These are phyloP conservation scores for Penicillium occitanis DNA, from an alignment of 2,329 filamentous ascomycete species.

Conservation along the genomic window DNA sequence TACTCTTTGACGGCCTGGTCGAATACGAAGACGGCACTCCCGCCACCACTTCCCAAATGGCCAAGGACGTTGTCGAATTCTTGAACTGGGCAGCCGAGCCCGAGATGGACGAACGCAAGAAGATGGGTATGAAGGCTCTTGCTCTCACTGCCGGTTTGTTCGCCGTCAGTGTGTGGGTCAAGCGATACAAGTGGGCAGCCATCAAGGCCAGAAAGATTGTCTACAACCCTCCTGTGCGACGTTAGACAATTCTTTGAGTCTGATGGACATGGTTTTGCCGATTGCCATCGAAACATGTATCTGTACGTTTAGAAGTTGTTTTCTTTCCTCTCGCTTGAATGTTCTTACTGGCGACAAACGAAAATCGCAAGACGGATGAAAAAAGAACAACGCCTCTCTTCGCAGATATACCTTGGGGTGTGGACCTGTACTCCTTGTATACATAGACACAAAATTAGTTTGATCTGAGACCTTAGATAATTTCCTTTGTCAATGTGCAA, in stretches of 20 bases:
- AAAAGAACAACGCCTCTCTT: slow-evolving; percentile 35
- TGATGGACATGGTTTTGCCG: not conserved
- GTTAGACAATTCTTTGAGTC: slow-evolving; percentile 25
- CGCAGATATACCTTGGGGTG: slow-evolving; percentile 24
- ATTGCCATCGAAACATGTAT: slow-evolving; percentile 32
- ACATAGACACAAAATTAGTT: slow-evolving; percentile 22
- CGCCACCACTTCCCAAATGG: slow-evolving; percentile 96
- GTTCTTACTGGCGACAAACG: slow-evolving; percentile 30
- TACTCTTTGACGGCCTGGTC: slow-evolving; percentile 93
- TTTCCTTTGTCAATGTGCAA: slow-evolving; percentile 21
- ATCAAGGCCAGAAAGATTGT: slow-evolving; percentile 93
- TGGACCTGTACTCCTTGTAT: slow-evolving; percentile 33
- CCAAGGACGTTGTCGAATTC: slow-evolving; percentile 98
- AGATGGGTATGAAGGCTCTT: slow-evolving; percentile 98
- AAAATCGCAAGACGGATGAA: slow-evolving; percentile 13
- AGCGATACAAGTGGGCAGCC: slow-evolving; percentile 98
- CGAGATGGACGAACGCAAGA: slow-evolving; percentile 99
- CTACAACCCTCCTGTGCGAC: slow-evolving; percentile 69
- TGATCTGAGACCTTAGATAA: slow-evolving; percentile 23
- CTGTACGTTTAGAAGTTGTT: slow-evolving; percentile 45
- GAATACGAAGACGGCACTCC: slow-evolving; percentile 97
- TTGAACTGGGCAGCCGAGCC: slow-evolving; percentile 99
- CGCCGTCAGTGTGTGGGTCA: slow-evolving; percentile 91
- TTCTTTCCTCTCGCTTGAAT: slow-evolving; percentile 29
- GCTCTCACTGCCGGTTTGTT: slow-evolving; percentile 75